Conservation (phyloP, 495 filamentous ascomycete species). For the Podospora comata region DNA sequence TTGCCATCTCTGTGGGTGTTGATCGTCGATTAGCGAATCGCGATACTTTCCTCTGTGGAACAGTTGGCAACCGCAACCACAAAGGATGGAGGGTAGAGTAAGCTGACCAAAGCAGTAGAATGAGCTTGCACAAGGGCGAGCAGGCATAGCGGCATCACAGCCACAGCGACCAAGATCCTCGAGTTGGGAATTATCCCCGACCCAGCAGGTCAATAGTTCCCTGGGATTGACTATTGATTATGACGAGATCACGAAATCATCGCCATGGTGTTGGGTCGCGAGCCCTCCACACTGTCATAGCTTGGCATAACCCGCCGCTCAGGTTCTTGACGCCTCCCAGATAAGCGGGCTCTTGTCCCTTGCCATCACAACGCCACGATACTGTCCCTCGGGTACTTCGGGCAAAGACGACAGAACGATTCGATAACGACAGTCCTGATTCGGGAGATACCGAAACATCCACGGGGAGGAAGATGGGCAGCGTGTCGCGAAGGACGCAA, state of each 20-base stretch:
- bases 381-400: background rate
- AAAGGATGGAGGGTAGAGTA: background rate
- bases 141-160: background rate
- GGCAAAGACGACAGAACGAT: background rate
- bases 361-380: background rate
- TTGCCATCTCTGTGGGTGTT: background rate
- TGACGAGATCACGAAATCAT: background rate
- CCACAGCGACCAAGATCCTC: background rate
- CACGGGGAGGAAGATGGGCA: background rate
- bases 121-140: background rate
- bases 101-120: constrained; percentile 5
- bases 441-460: background rate
- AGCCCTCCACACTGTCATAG: background rate
- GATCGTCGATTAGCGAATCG: background rate
- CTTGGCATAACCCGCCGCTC: background rate
- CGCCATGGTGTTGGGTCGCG: background rate
- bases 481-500: background rate
- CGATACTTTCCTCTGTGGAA: background rate
- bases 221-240: background rate
- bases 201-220: background rate
- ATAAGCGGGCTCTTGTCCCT: constrained; percentile 3
- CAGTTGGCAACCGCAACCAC: background rate
- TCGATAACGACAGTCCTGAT: background rate
- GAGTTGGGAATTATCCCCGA: background rate
- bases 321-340: background rate